These are phyloP conservation scores for Haplosporangium sp. DNA, from an alignment of 371 early-diverging fungal species.

Conservation along the genomic window DNA sequence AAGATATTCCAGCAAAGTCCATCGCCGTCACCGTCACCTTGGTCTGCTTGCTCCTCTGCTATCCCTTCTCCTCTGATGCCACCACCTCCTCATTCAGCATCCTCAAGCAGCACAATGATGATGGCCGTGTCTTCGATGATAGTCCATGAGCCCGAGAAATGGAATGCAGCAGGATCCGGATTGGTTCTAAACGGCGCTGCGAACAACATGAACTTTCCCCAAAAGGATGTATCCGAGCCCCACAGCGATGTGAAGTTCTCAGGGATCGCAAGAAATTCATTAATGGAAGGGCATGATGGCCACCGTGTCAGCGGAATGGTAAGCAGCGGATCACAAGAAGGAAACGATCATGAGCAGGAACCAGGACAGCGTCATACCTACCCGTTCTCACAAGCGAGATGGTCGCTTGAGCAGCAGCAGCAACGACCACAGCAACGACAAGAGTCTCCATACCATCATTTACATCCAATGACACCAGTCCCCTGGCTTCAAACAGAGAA, in stretches of 20 bases:
- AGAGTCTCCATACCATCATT: not conserved
- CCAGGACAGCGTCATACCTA: not conserved
- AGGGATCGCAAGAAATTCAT: not conserved
- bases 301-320: slow-evolving; percentile 21
- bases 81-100: slow-evolving; percentile 16
- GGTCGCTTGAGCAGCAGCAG: not conserved
- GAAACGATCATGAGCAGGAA: not conserved
- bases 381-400: not conserved
- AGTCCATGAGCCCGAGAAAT: slow-evolving; percentile 23
- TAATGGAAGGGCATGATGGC: not conserved
- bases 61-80: slow-evolving; percentile 47
- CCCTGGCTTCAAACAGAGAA: slow-evolving; percentile 29
- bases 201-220: not conserved
- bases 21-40: slow-evolving; percentile 26
- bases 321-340: not conserved
- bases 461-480: slow-evolving; percentile 9
- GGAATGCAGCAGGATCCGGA: slow-evolving; percentile 15
- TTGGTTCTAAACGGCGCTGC: not conserved
- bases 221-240: not conserved
- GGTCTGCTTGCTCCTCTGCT: slow-evolving; percentile 33
- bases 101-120: slow-evolving; percentile 26
- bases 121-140: slow-evolving; percentile 36
- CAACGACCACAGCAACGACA: not conserved
- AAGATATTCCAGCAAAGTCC: slow-evolving; percentile 17
- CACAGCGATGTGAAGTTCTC: not conserved